These are phyloP conservation scores for Cicer judaicum DNA, from an alignment of 306 rosid genomes.

Conservation along the genomic window DNA sequence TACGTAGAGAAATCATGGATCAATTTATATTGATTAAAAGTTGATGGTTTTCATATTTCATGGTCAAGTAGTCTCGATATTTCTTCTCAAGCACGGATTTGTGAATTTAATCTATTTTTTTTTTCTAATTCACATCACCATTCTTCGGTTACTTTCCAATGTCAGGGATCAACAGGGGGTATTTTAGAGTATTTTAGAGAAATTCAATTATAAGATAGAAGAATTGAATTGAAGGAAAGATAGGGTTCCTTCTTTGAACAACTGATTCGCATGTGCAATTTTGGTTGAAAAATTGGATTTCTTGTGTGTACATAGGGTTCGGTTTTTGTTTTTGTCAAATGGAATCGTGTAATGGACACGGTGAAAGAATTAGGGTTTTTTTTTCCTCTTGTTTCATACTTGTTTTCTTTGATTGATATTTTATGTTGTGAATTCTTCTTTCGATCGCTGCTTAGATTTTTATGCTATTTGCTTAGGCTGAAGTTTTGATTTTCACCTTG, in stretches of 20 bases:
- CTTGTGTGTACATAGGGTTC: neutral
- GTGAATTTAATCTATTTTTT: too few species aligned
- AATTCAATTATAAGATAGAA: neutral
- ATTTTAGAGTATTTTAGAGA: constrained; percentile 11
- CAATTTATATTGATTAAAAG: too few species aligned
- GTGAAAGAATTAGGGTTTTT: constrained; percentile 12
- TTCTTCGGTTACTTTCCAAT: neutral
- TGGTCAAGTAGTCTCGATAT: too few species aligned
- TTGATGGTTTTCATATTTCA: too few species aligned
- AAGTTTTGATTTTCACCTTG: neutral
- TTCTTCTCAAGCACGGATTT: too few species aligned
- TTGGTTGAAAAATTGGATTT: neutral
- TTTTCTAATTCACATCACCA: neutral
- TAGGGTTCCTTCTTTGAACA: neutral
- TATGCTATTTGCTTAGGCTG: constrained; percentile 17
- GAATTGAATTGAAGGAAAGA: constrained; percentile 8
- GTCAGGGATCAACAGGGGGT: neutral
- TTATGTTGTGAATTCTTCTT: neutral
- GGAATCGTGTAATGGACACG: neutral
- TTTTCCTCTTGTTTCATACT: neutral
- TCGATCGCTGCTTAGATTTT: neutral
- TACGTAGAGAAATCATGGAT: too few species aligned
- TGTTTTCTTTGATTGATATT: neutral
- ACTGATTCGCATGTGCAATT: neutral
- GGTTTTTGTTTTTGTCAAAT: neutral